Conservation (phyloP, 176 grass and related monocot species). For the Elaeis guineensis region DNA sequence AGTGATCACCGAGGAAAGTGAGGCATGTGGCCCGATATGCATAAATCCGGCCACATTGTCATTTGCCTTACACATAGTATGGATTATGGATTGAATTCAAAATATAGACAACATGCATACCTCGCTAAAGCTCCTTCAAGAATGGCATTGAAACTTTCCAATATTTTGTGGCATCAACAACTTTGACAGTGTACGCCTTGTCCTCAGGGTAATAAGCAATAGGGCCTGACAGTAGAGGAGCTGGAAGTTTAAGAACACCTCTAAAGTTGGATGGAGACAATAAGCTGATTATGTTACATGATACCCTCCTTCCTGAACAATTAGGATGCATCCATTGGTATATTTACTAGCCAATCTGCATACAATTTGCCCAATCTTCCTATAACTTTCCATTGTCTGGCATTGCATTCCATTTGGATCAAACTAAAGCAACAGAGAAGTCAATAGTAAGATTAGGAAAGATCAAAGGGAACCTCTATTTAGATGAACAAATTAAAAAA, state of each 20-base stretch:
- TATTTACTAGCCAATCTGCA: conserved; percentile 35
- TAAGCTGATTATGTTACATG: conserved; percentile 80
- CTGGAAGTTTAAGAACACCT: conserved; percentile 58
- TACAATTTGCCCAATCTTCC: conserved; percentile 50
- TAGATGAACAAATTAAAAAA: too few relatives aligned
- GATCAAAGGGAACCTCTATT: not conserved
- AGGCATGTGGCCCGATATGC: too few relatives aligned
- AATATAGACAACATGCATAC: not conserved
- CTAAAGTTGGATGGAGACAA: conserved; percentile 68
- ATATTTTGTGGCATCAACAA: conserved; percentile 38
- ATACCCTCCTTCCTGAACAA: conserved; percentile 86
- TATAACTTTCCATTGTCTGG: conserved; percentile 71
- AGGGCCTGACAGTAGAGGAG: conserved; percentile 53
- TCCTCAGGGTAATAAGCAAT: conserved; percentile 80
- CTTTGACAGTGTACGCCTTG: conserved; percentile 35
- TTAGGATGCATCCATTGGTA: conserved; percentile 41
- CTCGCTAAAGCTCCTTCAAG: conserved; percentile 38
- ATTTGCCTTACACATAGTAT: too few relatives aligned
- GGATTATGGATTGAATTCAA: too few relatives aligned
- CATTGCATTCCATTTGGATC: conserved; percentile 95
- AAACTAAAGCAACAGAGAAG: conserved; percentile 39
- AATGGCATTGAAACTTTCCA: conserved; percentile 74
- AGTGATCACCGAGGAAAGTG: too few relatives aligned
- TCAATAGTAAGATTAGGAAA: not conserved
- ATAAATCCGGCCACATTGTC: too few relatives aligned